These are phyloP conservation scores for Aspergillus asperescens DNA, from an alignment of 495 filamentous ascomycete species.

Conservation along the genomic window DNA sequence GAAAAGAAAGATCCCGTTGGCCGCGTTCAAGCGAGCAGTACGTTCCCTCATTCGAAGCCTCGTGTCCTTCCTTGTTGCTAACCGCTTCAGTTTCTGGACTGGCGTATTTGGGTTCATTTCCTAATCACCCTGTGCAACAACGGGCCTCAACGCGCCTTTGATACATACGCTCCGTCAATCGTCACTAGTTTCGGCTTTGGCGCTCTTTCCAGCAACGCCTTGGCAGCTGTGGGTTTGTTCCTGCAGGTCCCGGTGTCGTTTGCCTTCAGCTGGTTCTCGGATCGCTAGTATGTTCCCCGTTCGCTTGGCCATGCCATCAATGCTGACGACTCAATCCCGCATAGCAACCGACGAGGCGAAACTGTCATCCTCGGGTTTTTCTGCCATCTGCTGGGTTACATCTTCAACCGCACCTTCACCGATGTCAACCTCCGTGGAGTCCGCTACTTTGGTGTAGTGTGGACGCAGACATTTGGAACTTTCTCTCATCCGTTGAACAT, in stretches of 20 bases:
- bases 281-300: conserved; percentile 8
- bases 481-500: conserved; percentile 16
- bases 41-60: no score
- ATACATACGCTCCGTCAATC: conserved; percentile 13
- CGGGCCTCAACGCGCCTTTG: conserved; percentile 13
- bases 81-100: conserved; percentile 14
- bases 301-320: not conserved
- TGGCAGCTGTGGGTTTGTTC: conserved; percentile 14
- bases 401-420: conserved; percentile 15
- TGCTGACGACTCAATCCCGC: not conserved
- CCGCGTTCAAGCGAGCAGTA: conserved; percentile 6
- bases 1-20: not conserved
- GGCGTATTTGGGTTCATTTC: conserved; percentile 16
- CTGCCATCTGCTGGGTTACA: conserved; percentile 12
- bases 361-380: conserved; percentile 11
- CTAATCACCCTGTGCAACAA: conserved; percentile 12
- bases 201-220: conserved; percentile 4
- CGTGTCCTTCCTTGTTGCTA: not conserved
- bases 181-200: conserved; percentile 16
- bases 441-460: conserved; percentile 12
- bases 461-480: conserved; percentile 8
- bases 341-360: conserved; percentile 11
- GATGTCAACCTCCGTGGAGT: conserved; percentile 4
- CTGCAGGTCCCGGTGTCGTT: conserved; percentile 13
- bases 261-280: conserved; percentile 11